Evolutionary conservation across 257 asterid species (phyloP), one percentile per base, ranked within the genome.

Genomic region (Nyctanthes arbortristis): DNA sequence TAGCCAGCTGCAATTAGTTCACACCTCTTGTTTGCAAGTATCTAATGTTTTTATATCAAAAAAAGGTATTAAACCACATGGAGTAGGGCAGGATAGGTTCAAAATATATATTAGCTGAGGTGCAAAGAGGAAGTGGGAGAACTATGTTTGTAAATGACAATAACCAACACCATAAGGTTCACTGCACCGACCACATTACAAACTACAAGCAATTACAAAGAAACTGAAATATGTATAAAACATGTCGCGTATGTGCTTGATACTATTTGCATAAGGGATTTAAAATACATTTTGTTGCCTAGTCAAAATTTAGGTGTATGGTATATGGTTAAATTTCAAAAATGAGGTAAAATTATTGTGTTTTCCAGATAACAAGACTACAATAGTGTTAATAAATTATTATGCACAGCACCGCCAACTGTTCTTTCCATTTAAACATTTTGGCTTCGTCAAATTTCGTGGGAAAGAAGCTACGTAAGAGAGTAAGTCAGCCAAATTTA

Each of bases 181-280:
- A 32, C 7, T 37, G 45, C 35, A 28, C 66, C 22, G 27, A 56
- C 43, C 3, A 30, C n/a, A 18, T 71, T 58, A 37, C 68, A 59
- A 9, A 62, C 12, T 34, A 70, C 49, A 69, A 68, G 34, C 66
- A 72, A 68, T 32, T 66, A 64, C 30, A 36, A 63, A 37, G 13
- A 33, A 68, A 25, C 27, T 52, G 56, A 45, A 29, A 49, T 57
- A 69, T 60, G 22, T n/a, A 64, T 39, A 36, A 43, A 68, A 78
- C 54, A 49, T 52, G 29, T 20, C 7, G 24, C 28, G 13, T 9
- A 2, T 22, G 14, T 52, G 59, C 7, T 20, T 20, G 16, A 10
- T 39, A 22, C 24, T 20, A 52, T 52, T 18, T 49, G 27, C 59
- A 49, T 4, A 52, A 24, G 20, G 59, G 54, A 52, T 9, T 24